Conservation (phyloP, 805 yeast species). For the Suhomyces faveliae region DNA sequence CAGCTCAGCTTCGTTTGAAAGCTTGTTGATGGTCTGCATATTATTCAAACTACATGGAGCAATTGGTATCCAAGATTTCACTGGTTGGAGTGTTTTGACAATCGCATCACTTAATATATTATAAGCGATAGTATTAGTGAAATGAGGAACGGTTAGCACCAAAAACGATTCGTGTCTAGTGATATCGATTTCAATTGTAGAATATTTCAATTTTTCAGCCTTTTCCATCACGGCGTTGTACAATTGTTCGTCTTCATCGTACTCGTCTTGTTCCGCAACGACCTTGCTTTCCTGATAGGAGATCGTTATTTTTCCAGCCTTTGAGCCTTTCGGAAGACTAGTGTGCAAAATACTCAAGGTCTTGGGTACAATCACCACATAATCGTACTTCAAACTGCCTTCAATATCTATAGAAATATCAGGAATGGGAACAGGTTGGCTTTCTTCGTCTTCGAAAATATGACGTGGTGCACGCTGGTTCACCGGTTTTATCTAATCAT, state of each 20-base stretch:
- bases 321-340: slow-evolving; percentile 12
- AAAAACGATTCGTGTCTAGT: slow-evolving; percentile 6
- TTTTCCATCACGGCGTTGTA: slow-evolving; percentile 34
- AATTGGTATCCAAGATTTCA: slow-evolving; percentile 26
- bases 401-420: slow-evolving; percentile 2
- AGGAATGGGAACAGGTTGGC: slow-evolving; percentile 15
- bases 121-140: slow-evolving; percentile 35
- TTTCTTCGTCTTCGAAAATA: slow-evolving; percentile 39
- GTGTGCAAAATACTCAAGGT: slow-evolving; percentile 17
- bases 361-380: slow-evolving; percentile 18
- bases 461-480: slow-evolving; percentile 51
- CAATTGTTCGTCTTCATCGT: slow-evolving; percentile 51
- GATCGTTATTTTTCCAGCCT: slow-evolving; percentile 16
- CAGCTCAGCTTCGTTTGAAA: slow-evolving; percentile 13
- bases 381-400: not conserved
- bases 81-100: slow-evolving; percentile 11
- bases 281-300: slow-evolving; percentile 15
- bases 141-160: slow-evolving; percentile 31
- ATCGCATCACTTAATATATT: slow-evolving; percentile 28
- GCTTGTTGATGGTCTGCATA: slow-evolving; percentile 24
- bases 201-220: slow-evolving; percentile 21
- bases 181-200: slow-evolving; percentile 24
- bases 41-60: slow-evolving; percentile 40
- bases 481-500: slow-evolving; percentile 47
- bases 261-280: slow-evolving; percentile 29